Evolutionary conservation across 2,329 filamentous ascomycete genomes (phyloP), one percentile per base, ranked within the genome.

Genomic region (Epichloe typhina): DNA sequence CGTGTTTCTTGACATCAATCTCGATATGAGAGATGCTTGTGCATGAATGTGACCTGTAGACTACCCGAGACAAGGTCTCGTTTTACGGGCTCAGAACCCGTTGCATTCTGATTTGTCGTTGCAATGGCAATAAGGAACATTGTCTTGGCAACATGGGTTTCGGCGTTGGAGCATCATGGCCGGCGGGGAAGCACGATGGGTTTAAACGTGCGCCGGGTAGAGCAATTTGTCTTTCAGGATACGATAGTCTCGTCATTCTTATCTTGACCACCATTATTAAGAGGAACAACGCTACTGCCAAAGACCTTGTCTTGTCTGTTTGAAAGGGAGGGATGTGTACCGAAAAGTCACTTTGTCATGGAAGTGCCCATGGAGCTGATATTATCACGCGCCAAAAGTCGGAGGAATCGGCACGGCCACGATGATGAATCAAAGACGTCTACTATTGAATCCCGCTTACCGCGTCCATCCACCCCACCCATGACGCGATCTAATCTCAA

Each of bases 151-250:
- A 50, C 46, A 53, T 50, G 47, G 43, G 51, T 39, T 47, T 47
- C 19, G 56, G 56, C 55, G 55, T 59, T 57, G 26, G 47, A 52
- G 54, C 50, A 52, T 49, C 36, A 47, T 46, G 49, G 41, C 37
- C 39, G 46, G 50, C 39, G 36, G 46, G 31, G 15, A 42, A 48
- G 36, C 45, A 37, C 39, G 37, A 12, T 15, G 12, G 47, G 5
- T 33, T 38, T 31, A 31, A 31, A 37, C 47, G 49, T 38, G 50
- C 47, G 49, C 43, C 23, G 43, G 43, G 15, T 23, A 19, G 35
- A 42, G 50, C 45, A 49, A 36, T 47, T 48, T n/a, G 19, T 19
- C 37, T 31, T 47, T 47, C 17, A 52, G 54, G 52, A 55, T 51
- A 55, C 46, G 50, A 48, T 44, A 51, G 46, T 46, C n/a, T 52